Conservation (phyloP, 805 yeast species). For the Spathaspora girioi region DNA sequence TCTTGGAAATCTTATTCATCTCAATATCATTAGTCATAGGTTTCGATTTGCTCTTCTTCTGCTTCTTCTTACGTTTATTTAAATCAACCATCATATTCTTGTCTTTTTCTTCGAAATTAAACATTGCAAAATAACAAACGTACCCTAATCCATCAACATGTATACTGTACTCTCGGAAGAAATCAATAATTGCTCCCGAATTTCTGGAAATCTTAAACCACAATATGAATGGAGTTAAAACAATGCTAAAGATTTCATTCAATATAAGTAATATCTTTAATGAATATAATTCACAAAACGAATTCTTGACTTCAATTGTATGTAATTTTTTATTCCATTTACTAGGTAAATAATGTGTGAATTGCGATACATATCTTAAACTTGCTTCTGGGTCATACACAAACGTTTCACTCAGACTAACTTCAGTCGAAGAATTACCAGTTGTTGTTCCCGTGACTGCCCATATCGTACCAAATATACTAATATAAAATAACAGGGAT, state of each 20-base stretch:
- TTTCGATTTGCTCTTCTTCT: neutral
- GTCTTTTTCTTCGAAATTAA: constrained; percentile 66
- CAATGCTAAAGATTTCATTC: constrained; percentile 76
- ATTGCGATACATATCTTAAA: constrained; percentile 73
- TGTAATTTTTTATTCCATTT: constrained; percentile 86
- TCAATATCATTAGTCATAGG: constrained; percentile 11
- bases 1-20: constrained; percentile 12
- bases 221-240: constrained; percentile 84
- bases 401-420: constrained; percentile 11
- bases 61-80: constrained; percentile 14
- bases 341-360: constrained; percentile 85
- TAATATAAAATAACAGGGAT: constrained; percentile 82
- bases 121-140: constrained; percentile 92
- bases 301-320: constrained; percentile 76
- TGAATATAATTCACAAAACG: constrained; percentile 76
- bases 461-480: constrained; percentile 83
- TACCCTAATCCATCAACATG: constrained; percentile 94
- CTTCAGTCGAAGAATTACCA: neutral
- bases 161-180: constrained; percentile 83
- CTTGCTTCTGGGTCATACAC: constrained; percentile 94
- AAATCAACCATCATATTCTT: constrained; percentile 38
- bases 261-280: constrained; percentile 66
- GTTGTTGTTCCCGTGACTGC: constrained; percentile 60
- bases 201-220: constrained; percentile 78
- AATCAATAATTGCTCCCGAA: constrained; percentile 78